Evolutionary conservation across 192 early-diverging fungal species (phyloP), one percentile per base, ranked within the genome.

Genomic region (Globomyces pollinis-pini): DNA sequence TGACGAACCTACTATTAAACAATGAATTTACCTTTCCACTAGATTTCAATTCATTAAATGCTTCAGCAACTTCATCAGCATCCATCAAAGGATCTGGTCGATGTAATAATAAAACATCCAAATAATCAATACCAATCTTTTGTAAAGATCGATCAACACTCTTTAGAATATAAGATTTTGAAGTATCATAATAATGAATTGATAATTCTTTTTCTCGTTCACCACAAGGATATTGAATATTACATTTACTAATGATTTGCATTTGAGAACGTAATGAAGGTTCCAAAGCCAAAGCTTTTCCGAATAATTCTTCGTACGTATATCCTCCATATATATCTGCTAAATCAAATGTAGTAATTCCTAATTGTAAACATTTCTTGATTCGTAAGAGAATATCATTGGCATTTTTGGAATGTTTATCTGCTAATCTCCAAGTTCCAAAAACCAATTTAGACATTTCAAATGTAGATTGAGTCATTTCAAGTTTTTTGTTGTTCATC

Each of bases 341-440:
- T 18, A 68, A 23, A 49, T 74, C 72, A 56, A 74, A 74, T 16
- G 61, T 70, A 21, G 72, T 74, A 58, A 74, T 74, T 1, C 71
- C 72, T 31, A 69, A 56, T 16, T 51, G 39, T 23, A 74, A 36
- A 59, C 72, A 74, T 16, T 26, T 32, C 34, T 71, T 59, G 62
- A 74, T 74, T 44, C 72, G 71, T 24, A 43, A 47, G 16, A 76
- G 52, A 32, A 74, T 57, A 33, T 53, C 52, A 29, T 72, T 23
- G 12, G 70, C 63, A 7, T 66, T 59, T 5, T 36, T 39, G 36
- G 59, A 41, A 23, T 50, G 20, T n/a, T 68, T 53, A 45, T 60
- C 71, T 12, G 57, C 62, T 9, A 74, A 57, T 15, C 71, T 66
- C 72, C 61, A 64, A 35, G 70, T 72, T 53, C 71, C 71, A 62